phyloP scores from a whole-genome alignment of 805 yeast genomes.

The Wickerhamiella spandovensis region DNA sequence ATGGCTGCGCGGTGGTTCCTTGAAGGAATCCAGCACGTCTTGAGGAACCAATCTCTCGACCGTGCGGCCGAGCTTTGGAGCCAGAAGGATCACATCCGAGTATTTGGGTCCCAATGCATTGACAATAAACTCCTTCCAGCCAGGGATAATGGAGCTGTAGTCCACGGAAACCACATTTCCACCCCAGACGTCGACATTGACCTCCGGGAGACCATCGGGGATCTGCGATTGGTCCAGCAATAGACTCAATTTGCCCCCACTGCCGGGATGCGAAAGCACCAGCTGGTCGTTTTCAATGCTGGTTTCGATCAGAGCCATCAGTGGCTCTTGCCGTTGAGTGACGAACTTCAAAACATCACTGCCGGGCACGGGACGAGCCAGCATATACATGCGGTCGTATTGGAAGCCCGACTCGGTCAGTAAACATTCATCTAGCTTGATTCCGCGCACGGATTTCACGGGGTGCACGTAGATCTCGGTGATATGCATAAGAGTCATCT shows the following conservation, averaged over 20 bases:
- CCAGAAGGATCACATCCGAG: constrained; percentile 13
- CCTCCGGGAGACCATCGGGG: constrained; percentile 6
- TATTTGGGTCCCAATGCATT: constrained; percentile 6
- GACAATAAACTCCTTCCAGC: constrained; percentile 6
- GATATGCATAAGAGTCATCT: constrained; percentile 8
- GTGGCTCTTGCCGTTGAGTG: constrained; percentile 22
- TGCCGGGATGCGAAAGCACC: constrained; percentile 11
- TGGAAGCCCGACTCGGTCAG: constrained; percentile 22
- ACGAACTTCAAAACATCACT: constrained; percentile 13
- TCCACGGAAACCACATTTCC: constrained; percentile 16
- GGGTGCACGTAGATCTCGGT: constrained; percentile 19
- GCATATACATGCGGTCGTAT: constrained; percentile 24
- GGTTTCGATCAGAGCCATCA: constrained; percentile 17
- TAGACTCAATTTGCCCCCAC: constrained; percentile 6
- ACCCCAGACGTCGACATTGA: constrained; percentile 20
- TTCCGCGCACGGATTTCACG: constrained; percentile 24
- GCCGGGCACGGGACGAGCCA: constrained; percentile 12
- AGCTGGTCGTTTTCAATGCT: constrained; percentile 12
- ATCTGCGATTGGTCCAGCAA: constrained; percentile 10
- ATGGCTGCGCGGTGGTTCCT: constrained; percentile 5
- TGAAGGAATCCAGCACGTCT: not conserved
- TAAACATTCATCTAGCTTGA: constrained; percentile 16
- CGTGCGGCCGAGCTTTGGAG: constrained; percentile 16
- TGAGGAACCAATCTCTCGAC: constrained; percentile 7
- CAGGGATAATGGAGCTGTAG: constrained; percentile 14